Conservation (phyloP, 1,139 yeast species). For the Sporopachydermia cereana region DNA sequence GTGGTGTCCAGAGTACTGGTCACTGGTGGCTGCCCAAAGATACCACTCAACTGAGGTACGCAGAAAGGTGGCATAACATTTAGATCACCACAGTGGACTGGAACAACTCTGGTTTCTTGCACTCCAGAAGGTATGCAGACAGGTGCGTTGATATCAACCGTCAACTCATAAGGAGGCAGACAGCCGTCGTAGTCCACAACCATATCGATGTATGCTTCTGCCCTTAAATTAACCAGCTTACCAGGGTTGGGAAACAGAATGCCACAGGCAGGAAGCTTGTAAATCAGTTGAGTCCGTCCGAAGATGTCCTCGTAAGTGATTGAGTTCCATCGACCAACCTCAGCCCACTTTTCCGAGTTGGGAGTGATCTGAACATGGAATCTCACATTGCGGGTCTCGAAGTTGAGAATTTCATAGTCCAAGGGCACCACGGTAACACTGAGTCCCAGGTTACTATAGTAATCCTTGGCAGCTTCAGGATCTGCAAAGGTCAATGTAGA, state of each 20-base stretch:
- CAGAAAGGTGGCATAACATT: neutral
- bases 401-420: too few relatives aligned
- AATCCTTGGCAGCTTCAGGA: too few relatives aligned
- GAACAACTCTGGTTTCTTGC: neutral
- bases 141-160: constrained; percentile 9
- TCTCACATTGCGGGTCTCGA: neutral
- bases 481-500: too few relatives aligned
- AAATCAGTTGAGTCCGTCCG: neutral
- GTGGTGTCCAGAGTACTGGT: neutral
- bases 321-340: neutral
- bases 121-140: neutral
- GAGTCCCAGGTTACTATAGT: too few relatives aligned
- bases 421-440: too few relatives aligned
- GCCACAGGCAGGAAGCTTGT: neutral
- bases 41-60: neutral
- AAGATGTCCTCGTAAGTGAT: neutral
- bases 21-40: neutral
- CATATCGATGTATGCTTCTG: neutral
- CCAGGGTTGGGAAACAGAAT: neutral
- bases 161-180: neutral
- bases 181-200: neutral
- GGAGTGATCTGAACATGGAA: neutral
- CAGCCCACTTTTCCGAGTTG: neutral
- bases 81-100: neutral
- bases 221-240: neutral